Base-by-base conservation (phyloP, 2,329 filamentous ascomycete genomes). In the Talaromyces sp. region DNA sequence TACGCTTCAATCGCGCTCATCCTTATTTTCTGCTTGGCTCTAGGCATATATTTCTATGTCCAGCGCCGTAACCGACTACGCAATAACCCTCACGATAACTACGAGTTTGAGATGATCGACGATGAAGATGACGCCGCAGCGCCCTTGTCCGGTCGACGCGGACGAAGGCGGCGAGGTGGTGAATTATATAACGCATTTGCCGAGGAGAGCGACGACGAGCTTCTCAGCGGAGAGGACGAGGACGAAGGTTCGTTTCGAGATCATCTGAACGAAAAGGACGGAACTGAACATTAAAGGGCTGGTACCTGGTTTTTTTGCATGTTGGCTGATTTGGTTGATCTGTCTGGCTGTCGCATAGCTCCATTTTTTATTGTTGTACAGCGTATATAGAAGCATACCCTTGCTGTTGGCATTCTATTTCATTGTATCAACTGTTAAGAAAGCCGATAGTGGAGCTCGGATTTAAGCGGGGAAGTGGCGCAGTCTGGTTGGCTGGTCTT, bases 171-270 rank as follows among this genome's bases (percentile, higher is more conserved):
- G 52, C 74, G 77, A 19, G 94, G 91, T 2, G 91, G 93, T 28
- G 93, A 97, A 77, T 77, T 99, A 45, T 99, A 99, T 72, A 94
- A 99, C 78, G 94, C 94, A 4, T 99, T 99, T 80, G 94, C 94
- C 0, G 92, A 90, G 15, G 93, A 91, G 54, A 93, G 93, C 59
- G 92, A 94, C 58, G 88, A 90, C 57, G 86, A 88, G 60, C 67
- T 84, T 40, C 76, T 84, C 61, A 80, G 76, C 63, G 75, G 73
- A 39, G 72, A 71, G 3, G 77, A 76, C 36, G 70, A 70, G 39
- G 71, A 65, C 4, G 57, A 59, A 36, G 53, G 28, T n/a, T 66
- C 69, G 3, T 75, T 75, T 56, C 67, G 61, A 50, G 72, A 75
- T 59, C 66, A 65, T 31, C 40, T 63, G 36, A 62, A 57, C 4